Conservation (phyloP, 805 yeast species). For the Scheffersomyces spartinae region DNA sequence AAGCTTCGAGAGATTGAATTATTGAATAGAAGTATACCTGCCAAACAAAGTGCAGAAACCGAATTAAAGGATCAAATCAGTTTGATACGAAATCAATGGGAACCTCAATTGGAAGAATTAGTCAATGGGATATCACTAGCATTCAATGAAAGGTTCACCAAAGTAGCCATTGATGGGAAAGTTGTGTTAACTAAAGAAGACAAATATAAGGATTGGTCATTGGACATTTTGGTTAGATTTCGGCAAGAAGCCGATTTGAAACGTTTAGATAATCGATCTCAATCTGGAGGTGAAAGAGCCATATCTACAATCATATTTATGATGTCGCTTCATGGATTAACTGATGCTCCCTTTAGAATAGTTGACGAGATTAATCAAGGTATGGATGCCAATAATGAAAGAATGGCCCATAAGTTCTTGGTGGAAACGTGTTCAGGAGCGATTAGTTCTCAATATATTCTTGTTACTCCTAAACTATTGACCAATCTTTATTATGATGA, state of each 20-base stretch:
- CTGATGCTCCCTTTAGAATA: conserved; percentile 84
- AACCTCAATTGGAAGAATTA: conserved; percentile 42
- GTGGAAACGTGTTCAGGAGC: conserved; percentile 66
- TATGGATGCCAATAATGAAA: conserved; percentile 91
- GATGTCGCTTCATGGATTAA: conserved; percentile 80
- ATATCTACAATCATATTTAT: conserved; percentile 86
- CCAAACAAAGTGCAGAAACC: too few relatives aligned
- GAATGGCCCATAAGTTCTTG: conserved; percentile 73
- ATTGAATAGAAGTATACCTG: too few relatives aligned
- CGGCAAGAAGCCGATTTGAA: conserved; percentile 65
- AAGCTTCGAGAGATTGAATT: conserved; percentile 17
- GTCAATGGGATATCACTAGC: conserved; percentile 46
- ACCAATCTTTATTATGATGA: conserved; percentile 68
- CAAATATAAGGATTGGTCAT: conserved; percentile 63
- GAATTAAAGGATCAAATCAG: conserved; percentile 26
- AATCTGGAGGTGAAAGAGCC: conserved; percentile 97
- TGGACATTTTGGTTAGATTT: conserved; percentile 77
- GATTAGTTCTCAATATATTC: conserved; percentile 67
- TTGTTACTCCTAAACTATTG: conserved; percentile 85
- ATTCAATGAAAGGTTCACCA: conserved; percentile 54
- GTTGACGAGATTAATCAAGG: conserved; percentile 99
- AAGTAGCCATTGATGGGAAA: conserved; percentile 83
- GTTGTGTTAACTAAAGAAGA: conserved; percentile 47
- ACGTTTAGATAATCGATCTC: conserved; percentile 73
- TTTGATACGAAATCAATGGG: conserved; percentile 41